Percentiles rank a stretch among this genome's conserved stretches.
Conservation (phyloP, 345 rosid genomes). For the Dipteronia dyeriana region DNA sequence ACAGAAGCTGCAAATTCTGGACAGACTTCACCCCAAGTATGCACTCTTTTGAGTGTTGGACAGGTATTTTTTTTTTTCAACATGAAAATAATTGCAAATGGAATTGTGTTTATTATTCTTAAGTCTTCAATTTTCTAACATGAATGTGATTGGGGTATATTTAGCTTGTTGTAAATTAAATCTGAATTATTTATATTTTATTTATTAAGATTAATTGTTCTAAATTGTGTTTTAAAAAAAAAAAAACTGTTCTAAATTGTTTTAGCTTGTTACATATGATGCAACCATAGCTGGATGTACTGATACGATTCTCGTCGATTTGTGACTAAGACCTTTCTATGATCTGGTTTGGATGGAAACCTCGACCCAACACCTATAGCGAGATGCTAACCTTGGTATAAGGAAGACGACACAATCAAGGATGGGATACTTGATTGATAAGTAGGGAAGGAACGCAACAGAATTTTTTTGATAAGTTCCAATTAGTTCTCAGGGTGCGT, state of each 20-base stretch:
- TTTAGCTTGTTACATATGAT: not conserved
- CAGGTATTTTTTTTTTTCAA: conserved; percentile 56
- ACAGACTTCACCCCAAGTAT: conserved; percentile 55
- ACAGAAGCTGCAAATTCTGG: conserved; percentile 60
- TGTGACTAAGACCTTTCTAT: too few species aligned
- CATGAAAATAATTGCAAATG: too few species aligned
- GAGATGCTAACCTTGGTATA: too few species aligned
- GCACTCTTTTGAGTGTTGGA: conserved; percentile 79
- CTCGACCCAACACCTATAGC: too few species aligned
- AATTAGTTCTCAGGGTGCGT: too few species aligned
- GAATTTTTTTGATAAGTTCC: too few species aligned
- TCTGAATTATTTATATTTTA: not conserved
- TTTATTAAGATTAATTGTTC: not conserved
- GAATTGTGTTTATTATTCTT: not conserved
- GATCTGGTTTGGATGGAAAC: too few species aligned
- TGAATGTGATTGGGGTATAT: not conserved
- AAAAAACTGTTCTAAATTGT: not conserved
- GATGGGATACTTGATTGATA: too few species aligned
- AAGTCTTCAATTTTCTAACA: not conserved
- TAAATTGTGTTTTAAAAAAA: too few species aligned
- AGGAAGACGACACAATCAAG: too few species aligned
- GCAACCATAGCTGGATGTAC: not conserved
- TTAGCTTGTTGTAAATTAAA: not conserved
- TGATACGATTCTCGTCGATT: too few species aligned
- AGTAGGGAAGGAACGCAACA: too few species aligned